A percentile compares a stretch with the other conserved stretches of the same genome.
These are phyloP conservation scores for Botryotinia convoluta DNA, from an alignment of 2,329 filamentous ascomycete genomes.

Conservation along the genomic window DNA sequence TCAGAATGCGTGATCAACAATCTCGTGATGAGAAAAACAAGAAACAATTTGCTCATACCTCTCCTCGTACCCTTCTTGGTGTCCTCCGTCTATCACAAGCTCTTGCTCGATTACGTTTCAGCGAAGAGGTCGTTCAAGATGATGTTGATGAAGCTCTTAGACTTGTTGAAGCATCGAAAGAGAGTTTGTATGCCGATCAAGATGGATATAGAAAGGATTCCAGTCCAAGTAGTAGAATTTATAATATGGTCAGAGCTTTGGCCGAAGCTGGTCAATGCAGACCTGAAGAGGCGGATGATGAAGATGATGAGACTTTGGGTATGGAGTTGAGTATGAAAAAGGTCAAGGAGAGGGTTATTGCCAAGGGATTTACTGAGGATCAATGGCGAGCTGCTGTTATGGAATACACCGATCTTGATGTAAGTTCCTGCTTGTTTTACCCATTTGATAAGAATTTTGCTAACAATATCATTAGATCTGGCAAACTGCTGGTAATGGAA, in stretches of 20 bases:
- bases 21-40: slow-evolving; percentile 87
- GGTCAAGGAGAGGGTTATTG: slow-evolving; percentile 86
- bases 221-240: slow-evolving; percentile 86
- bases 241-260: slow-evolving; percentile 87
- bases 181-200: slow-evolving; percentile 75
- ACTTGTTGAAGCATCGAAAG: slow-evolving; percentile 89
- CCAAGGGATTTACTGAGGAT: slow-evolving; percentile 94
- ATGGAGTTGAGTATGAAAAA: slow-evolving; percentile 82
- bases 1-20: slow-evolving; percentile 88
- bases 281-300: slow-evolving; percentile 51
- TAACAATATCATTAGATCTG: slow-evolving; percentile 55
- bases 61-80: slow-evolving; percentile 87
- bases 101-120: slow-evolving; percentile 86
- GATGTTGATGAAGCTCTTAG: slow-evolving; percentile 95
- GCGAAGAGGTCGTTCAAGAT: slow-evolving; percentile 77
- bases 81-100: slow-evolving; percentile 92
- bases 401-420: slow-evolving; percentile 84
- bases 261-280: slow-evolving; percentile 72
- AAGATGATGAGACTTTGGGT: slow-evolving; percentile 64
- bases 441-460: slow-evolving; percentile 26
- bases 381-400: slow-evolving; percentile 84
- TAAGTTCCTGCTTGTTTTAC: slow-evolving; percentile 54
- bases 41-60: slow-evolving; percentile 91
- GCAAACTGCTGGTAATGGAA: slow-evolving; percentile 72
- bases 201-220: slow-evolving; percentile 61